Percentiles rank a stretch among this genome's conserved stretches.
phyloP scores from a whole-genome alignment of 106 monocot genomes.

The Apostasia ramifera region DNA sequence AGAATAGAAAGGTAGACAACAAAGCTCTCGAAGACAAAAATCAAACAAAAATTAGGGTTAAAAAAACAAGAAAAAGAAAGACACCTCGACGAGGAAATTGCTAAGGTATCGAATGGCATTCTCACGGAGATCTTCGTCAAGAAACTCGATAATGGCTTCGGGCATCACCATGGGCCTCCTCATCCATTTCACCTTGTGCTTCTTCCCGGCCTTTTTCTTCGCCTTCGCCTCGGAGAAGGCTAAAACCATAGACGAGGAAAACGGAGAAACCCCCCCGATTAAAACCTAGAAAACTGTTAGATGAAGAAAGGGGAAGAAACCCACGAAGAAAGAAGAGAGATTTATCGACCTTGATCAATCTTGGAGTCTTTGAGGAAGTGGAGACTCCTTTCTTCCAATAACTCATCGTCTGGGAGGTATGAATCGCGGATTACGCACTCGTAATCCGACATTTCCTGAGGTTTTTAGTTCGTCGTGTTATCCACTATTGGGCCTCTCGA shows the following conservation, averaged over 20 bases:
- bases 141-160: constrained; percentile 36
- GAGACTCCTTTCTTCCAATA: constrained; percentile 36
- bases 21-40: neutral
- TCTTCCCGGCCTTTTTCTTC: constrained; percentile 22
- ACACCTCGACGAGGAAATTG: constrained; percentile 41
- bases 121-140: constrained; percentile 40
- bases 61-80: constrained; percentile 1
- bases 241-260: neutral
- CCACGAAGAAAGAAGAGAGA: neutral
- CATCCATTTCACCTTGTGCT: constrained; percentile 51
- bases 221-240: constrained; percentile 13
- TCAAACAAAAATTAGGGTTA: neutral
- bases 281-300: constrained; percentile 8
- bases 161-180: constrained; percentile 42
- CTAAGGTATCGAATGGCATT: constrained; percentile 44
- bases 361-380: constrained; percentile 28
- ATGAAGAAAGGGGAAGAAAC: neutral
- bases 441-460: constrained; percentile 4
- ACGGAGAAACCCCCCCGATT: neutral
- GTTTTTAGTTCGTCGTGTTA: too few species aligned
- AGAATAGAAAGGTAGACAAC: too few species aligned
- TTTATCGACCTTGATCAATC: constrained; percentile 31
- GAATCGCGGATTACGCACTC: neutral
- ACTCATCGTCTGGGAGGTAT: constrained; percentile 11
- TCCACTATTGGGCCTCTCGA: too few species aligned